These are phyloP conservation scores for Phytopythium oedochilum DNA, from an alignment of 352 stramenopile species.

Conservation along the genomic window DNA sequence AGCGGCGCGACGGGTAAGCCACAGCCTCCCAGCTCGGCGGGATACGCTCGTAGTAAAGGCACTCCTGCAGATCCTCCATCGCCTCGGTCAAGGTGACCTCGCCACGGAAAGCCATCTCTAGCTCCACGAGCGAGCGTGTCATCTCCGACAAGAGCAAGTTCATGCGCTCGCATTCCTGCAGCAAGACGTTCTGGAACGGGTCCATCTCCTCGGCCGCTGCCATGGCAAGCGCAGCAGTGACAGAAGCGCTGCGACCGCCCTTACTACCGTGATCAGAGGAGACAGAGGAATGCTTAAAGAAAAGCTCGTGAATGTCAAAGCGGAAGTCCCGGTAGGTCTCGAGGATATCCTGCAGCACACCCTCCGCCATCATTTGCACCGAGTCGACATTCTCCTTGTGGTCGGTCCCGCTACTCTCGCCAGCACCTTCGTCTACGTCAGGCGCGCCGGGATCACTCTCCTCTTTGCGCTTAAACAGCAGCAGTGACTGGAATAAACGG, in stretches of 20 bases:
- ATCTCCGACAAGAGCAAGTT: conserved; percentile 81
- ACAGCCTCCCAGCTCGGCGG: conserved; percentile 67
- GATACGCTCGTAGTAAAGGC: conserved; percentile 73
- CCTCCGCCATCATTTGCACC: conserved; percentile 79
- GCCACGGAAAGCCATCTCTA: conserved; percentile 86
- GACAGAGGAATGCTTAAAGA: conserved; percentile 47
- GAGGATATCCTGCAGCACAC: conserved; percentile 87
- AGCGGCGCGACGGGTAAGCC: conserved; percentile 75
- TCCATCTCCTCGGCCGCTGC: conserved; percentile 72
- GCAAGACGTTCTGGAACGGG: conserved; percentile 88
- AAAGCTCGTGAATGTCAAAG: conserved; percentile 78
- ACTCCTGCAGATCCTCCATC: conserved; percentile 83
- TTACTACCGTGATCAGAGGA: conserved; percentile 21
- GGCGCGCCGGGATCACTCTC: conserved; percentile 10
- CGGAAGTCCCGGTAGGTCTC: conserved; percentile 86
- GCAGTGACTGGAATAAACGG: conserved; percentile 65
- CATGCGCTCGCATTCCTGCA: conserved; percentile 90
- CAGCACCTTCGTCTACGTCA: conserved; percentile 20
- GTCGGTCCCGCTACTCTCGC: not conserved
- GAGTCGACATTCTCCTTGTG: conserved; percentile 47
- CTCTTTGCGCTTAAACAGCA: conserved; percentile 63
- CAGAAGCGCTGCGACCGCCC: conserved; percentile 27
- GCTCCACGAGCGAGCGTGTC: conserved; percentile 64
- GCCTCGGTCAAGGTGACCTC: conserved; percentile 86
- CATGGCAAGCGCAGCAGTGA: conserved; percentile 13